These are phyloP conservation scores for Pelargonium fulgidum DNA, from an alignment of 441 rosid species.

Conservation along the genomic window DNA sequence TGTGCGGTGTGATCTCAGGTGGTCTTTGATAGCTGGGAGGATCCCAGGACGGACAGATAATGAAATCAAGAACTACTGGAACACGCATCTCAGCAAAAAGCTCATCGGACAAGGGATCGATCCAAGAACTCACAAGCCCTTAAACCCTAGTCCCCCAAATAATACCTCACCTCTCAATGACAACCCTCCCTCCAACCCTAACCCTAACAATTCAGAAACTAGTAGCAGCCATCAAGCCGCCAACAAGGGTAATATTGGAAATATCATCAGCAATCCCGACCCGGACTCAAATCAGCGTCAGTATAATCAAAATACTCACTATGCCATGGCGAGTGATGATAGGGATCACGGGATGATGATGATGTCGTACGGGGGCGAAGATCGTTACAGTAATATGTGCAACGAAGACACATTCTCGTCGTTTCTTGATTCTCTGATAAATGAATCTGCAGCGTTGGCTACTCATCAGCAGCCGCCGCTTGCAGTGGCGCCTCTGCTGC, in stretches of 20 bases:
- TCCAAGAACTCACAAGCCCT: constrained; percentile 40
- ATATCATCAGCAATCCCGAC: no score
- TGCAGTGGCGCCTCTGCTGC: neutral
- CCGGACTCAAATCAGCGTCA: no score
- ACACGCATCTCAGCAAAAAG: constrained; percentile 38
- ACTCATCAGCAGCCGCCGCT: constrained; percentile 18
- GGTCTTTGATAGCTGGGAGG: constrained; percentile 44
- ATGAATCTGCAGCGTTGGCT: constrained; percentile 15
- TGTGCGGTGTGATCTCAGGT: constrained; percentile 14
- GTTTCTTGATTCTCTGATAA: constrained; percentile 30
- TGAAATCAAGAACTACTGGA: constrained; percentile 16
- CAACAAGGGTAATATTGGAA: no score
- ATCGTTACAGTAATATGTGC: constrained; percentile 3
- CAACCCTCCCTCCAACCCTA: constrained; percentile 19
- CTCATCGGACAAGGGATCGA: constrained; percentile 40
- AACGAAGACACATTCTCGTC: constrained; percentile 32
- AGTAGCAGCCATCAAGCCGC: constrained; percentile 5
- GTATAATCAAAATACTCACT: no score
- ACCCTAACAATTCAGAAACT: constrained; percentile 10
- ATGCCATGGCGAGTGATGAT: neutral
- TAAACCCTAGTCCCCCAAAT: constrained; percentile 12
- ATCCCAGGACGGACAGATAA: constrained; percentile 39
- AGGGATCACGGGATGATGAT: neutral
- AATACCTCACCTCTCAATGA: constrained; percentile 1
- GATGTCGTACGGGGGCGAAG: constrained; percentile 11